Conservation (phyloP, 2,329 filamentous ascomycete species). For the Pyricularia sp. region DNA sequence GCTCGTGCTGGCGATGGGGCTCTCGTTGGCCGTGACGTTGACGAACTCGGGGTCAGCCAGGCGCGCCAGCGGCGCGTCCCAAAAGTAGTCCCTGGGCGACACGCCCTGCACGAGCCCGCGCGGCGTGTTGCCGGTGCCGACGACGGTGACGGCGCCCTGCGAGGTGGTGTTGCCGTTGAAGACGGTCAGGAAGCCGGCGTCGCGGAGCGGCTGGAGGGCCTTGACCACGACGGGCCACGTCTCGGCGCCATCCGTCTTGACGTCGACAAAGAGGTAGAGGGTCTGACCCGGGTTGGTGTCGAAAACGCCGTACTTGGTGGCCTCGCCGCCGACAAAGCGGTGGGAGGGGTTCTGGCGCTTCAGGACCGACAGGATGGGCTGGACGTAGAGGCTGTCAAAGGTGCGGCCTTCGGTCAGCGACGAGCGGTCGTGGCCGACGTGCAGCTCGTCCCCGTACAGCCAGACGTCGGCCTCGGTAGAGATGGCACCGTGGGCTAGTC, state of each 20-base stretch:
- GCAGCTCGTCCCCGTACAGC: slow-evolving; percentile 37
- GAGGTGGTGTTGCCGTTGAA: slow-evolving; percentile 38
- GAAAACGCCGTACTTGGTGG: slow-evolving; percentile 42
- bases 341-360: slow-evolving; percentile 38
- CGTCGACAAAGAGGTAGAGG: slow-evolving; percentile 54
- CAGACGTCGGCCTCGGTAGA: slow-evolving; percentile 64
- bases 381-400: slow-evolving; percentile 50
- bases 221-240: slow-evolving; percentile 40
- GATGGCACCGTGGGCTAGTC: slow-evolving; percentile 48
- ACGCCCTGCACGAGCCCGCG: slow-evolving; percentile 46
- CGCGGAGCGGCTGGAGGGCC: slow-evolving; percentile 47
- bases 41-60: slow-evolving; percentile 11
- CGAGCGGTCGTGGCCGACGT: slow-evolving; percentile 49
- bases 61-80: slow-evolving; percentile 14
- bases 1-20: slow-evolving; percentile 18
- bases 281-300: slow-evolving; percentile 37
- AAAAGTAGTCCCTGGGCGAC: slow-evolving; percentile 40
- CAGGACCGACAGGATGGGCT: slow-evolving; percentile 50
- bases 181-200: slow-evolving; percentile 41
- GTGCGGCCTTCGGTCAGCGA: slow-evolving; percentile 45
- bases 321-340: slow-evolving; percentile 28
- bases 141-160: slow-evolving; percentile 51
- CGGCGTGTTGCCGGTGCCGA: slow-evolving; percentile 54
- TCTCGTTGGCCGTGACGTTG: slow-evolving; percentile 16
- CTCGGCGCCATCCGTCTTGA: slow-evolving; percentile 48